Evolutionary conservation across 805 yeast genomes (phyloP).

Genomic region (Sugiyamaella boreocaroliniensis): DNA sequence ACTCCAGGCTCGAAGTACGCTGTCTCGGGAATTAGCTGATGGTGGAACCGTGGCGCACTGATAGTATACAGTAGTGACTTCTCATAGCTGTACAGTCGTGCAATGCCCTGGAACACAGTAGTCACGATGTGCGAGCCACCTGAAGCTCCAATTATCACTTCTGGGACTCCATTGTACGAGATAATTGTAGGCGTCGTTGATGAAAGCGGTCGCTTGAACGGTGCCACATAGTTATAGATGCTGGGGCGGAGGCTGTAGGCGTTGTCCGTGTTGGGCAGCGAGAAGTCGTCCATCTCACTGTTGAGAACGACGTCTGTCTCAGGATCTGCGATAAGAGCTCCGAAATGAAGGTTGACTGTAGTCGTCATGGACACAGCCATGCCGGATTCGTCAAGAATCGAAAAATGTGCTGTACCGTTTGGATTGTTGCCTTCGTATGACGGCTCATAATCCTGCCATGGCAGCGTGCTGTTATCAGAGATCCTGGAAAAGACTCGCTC

Average conservation of each 20-base stretch:
- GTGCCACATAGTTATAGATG: constrained; percentile 64
- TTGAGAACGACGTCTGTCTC: constrained; percentile 77
- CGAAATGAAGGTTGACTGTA: constrained; percentile 78
- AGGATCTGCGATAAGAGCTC: constrained; percentile 75
- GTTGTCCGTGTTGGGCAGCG: constrained; percentile 60
- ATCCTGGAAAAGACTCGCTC: constrained; percentile 43
- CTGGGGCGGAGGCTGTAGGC: constrained; percentile 81
- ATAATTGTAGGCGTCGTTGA: constrained; percentile 75
- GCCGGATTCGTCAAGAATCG: constrained; percentile 64
- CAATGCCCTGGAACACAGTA: constrained; percentile 72
- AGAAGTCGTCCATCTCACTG: constrained; percentile 93
- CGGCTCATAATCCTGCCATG: constrained; percentile 73
- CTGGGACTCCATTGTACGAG: constrained; percentile 40
- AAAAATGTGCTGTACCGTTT: constrained; percentile 85
- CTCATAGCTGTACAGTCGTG: constrained; percentile 54
- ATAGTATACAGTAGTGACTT: constrained; percentile 59
- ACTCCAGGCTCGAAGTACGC: constrained; percentile 55
- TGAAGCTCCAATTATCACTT: constrained; percentile 79
- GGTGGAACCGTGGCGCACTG: constrained; percentile 79
- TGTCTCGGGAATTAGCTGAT: constrained; percentile 74
- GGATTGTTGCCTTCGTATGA: constrained; percentile 71
- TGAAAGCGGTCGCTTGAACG: constrained; percentile 76
- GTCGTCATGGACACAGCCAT: constrained; percentile 86
- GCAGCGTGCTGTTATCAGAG: constrained; percentile 49
- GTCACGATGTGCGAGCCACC: constrained; percentile 89